Base-by-base conservation (phyloP, 2,329 filamentous ascomycete species). In the Phyllosticta paracitricarpa region DNA sequence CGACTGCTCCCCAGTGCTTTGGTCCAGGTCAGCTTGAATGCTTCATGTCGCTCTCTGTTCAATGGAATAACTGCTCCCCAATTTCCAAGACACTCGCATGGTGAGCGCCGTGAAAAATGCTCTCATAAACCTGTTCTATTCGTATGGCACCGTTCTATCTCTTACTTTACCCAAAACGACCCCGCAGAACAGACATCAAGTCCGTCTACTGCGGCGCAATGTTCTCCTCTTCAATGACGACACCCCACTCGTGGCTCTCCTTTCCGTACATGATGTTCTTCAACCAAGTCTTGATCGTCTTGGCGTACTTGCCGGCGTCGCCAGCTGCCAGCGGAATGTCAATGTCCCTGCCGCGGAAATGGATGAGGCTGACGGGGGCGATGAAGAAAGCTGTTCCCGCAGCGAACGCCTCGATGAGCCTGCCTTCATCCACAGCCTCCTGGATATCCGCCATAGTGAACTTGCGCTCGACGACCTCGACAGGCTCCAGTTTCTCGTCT, bases 361-460 rank as follows among this genome's bases (percentile, higher is more conserved):
- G 73, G 55, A 81, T 78, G 58, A 74, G 63, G 12, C 71, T 71
- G 14, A 80, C 72, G 0, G 78, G 77, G 3, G 77, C 75, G 55
- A 81, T 72, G 64, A 80, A 81, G 72, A 77, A 80, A 61, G 92
- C 92, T 64, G 92, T 97, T 19, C 93, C 92, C 35, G 89, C 85
- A 7, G 89, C 89, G 71, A 97, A 97, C 1, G 89, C 83, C 77
- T 97, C 92, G 9, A 96, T 73, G 53, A 96, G 74, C 2, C 91
- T 80, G 2, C 89, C 91, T 70, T 96, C 89, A 53, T 81, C 76
- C 26, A 84, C 78, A 1, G 91, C 91, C 70, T 88, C 82, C 28
- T 85, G 71, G 17, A 97, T 75, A 74, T 96, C 91, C 30, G 81
- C 77, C 71, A 97, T 96, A 24, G 85, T 91, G 76, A 93, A 94